Conservation (phyloP, 2,329 filamentous ascomycete genomes). For the Aureobasidium sp. region DNA sequence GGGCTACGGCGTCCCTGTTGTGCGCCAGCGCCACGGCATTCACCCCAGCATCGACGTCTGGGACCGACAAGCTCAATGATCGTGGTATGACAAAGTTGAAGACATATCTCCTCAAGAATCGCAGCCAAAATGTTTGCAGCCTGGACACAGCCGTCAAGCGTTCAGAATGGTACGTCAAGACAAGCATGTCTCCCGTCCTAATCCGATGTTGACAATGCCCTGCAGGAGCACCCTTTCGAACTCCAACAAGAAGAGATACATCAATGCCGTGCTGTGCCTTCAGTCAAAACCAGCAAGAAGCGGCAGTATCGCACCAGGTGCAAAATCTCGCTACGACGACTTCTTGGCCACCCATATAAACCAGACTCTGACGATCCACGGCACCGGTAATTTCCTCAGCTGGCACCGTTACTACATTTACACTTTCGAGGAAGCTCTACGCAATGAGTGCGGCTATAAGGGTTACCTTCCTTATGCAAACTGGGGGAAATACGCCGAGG, state of each 20-base stretch:
- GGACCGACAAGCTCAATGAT: conserved; percentile 22
- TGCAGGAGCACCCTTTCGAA: conserved; percentile 20
- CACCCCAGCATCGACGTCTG: conserved; percentile 23
- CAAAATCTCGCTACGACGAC: conserved; percentile 26
- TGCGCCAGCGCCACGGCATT: conserved; percentile 16
- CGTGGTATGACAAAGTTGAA: conserved; percentile 25
- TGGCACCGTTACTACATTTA: conserved; percentile 40
- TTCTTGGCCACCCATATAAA: conserved; percentile 26
- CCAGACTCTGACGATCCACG: conserved; percentile 23
- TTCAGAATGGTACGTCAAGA: conserved; percentile 34
- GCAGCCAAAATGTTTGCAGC: not conserved
- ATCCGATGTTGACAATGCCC: not conserved
- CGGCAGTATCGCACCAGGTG: conserved; percentile 21
- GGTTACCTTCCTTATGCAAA: conserved; percentile 45
- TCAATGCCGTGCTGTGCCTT: conserved; percentile 27
- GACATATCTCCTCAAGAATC: not conserved
- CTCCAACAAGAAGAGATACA: conserved; percentile 25
- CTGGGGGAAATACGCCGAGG: conserved; percentile 43
- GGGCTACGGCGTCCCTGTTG: not conserved
- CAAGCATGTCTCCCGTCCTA: not conserved
- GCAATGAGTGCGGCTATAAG: conserved; percentile 37
- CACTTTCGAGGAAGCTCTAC: conserved; percentile 36
- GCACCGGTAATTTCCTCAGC: conserved; percentile 20
- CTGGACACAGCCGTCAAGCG: conserved; percentile 34
- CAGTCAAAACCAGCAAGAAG: conserved; percentile 22